Percentiles rank a stretch among this genome's conserved stretches.
These are phyloP conservation scores for Cinchona pubescens DNA, from an alignment of 257 asterid genomes.

Conservation along the genomic window DNA sequence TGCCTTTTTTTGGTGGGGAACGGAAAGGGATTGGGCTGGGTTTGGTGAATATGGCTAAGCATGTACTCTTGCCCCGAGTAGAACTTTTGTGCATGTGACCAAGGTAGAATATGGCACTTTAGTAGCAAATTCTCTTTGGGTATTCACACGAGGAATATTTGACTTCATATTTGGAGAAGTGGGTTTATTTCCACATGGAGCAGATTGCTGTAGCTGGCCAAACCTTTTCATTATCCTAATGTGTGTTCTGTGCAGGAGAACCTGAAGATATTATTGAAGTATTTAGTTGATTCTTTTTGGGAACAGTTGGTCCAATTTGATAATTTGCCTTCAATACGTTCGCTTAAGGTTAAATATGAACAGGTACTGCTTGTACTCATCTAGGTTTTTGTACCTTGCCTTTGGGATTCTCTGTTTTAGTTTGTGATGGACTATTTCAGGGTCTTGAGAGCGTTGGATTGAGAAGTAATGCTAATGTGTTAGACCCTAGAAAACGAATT, in stretches of 20 bases:
- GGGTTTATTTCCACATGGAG: background rate
- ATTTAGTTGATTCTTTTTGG: constrained; percentile 86
- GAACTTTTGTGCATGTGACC: background rate
- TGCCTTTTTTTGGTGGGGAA: background rate
- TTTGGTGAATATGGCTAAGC: background rate
- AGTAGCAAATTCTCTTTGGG: background rate
- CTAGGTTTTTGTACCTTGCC: background rate
- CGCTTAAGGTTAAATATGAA: constrained; percentile 82
- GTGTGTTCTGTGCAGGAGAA: constrained; percentile 63
- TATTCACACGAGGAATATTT: background rate
- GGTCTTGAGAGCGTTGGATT: constrained; percentile 59
- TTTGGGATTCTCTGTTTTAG: constrained; percentile 16
- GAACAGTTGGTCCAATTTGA: constrained; percentile 73
- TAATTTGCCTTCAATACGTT: constrained; percentile 55
- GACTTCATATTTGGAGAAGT: background rate
- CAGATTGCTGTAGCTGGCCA: background rate
- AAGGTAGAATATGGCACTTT: background rate
- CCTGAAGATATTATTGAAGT: constrained; percentile 66
- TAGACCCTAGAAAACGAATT: constrained; percentile 71
- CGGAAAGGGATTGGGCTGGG: background rate
- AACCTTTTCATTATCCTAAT: constrained; percentile 9
- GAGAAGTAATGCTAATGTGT: constrained; percentile 41
- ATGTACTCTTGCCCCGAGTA: background rate
- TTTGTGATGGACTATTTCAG: constrained; percentile 37
- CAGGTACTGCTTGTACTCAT: constrained; percentile 51